Evolutionary conservation across 2,329 filamentous ascomycete species (phyloP).

Genomic region (Aspergillus carbonarius): DNA sequence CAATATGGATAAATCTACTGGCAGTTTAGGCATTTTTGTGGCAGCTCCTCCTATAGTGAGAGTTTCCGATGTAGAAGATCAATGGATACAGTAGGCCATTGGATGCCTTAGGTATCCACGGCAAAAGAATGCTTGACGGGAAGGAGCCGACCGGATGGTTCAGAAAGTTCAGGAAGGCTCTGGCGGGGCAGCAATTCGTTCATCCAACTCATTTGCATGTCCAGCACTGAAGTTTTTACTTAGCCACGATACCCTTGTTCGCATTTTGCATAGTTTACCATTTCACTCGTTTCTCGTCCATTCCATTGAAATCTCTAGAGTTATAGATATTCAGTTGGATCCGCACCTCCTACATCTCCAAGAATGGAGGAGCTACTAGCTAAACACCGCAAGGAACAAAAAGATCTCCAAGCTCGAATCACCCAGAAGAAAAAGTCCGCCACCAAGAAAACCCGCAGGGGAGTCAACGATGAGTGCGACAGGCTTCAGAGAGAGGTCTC

Average conservation of each 20-base stretch:
- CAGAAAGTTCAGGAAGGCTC: not conserved
- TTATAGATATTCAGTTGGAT: not conserved
- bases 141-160: not conserved
- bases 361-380: constrained; percentile 73
- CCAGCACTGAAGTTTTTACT: not conserved
- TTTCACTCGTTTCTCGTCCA: not conserved
- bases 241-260: not conserved
- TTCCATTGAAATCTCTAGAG: not conserved
- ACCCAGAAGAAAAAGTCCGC: constrained; percentile 97
- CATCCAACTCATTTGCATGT: not conserved
- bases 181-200: not conserved
- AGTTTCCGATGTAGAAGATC: not conserved
- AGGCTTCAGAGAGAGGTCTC: constrained; percentile 56
- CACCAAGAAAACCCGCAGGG: constrained; percentile 74
- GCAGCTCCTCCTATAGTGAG: not conserved
- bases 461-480: constrained; percentile 66
- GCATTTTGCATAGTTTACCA: not conserved
- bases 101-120: not conserved
- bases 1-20: not conserved
- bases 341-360: not conserved
- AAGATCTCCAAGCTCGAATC: constrained; percentile 78
- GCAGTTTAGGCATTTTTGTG: not conserved
- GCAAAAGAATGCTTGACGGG: too few relatives aligned
- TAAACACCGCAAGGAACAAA: constrained; percentile 83
- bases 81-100: too few relatives aligned